Evolutionary conservation across 1,139 yeast species (phyloP).

Genomic region (Yamadazyma triangularis): DNA sequence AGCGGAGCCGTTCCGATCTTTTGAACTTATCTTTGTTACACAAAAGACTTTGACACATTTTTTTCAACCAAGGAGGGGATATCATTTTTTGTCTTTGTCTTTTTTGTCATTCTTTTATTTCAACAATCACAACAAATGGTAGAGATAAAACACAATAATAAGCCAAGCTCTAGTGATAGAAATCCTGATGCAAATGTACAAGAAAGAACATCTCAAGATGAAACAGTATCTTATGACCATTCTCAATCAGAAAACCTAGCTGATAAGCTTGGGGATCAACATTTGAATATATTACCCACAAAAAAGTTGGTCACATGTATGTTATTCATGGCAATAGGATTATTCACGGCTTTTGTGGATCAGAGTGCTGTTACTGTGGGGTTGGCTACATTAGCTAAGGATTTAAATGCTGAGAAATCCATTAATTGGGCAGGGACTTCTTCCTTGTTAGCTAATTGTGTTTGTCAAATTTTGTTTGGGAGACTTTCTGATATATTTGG

Average conservation of each 20-base stretch:
- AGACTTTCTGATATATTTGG: slow-evolving; percentile 43
- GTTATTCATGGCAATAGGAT: slow-evolving; percentile 21
- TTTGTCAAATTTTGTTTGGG: slow-evolving; percentile 43
- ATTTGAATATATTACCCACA: slow-evolving; percentile 29
- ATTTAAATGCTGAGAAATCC: slow-evolving; percentile 30
- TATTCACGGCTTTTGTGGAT: slow-evolving; percentile 32
- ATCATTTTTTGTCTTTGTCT: too few relatives aligned
- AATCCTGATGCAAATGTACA: too few relatives aligned
- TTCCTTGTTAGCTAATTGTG: slow-evolving; percentile 40
- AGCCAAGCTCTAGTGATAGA: too few relatives aligned
- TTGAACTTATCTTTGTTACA: too few relatives aligned
- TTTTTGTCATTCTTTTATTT: too few relatives aligned
- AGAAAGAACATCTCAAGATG: too few relatives aligned
- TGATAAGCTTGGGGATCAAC: slow-evolving; percentile 35
- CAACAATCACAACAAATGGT: too few relatives aligned
- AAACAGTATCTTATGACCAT: too few relatives aligned
- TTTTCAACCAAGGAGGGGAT: too few relatives aligned
- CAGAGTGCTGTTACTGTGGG: slow-evolving; percentile 43
- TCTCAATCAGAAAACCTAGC: slow-evolving; percentile 19
- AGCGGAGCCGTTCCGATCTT: too few relatives aligned
- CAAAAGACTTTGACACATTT: too few relatives aligned
- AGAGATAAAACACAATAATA: too few relatives aligned
- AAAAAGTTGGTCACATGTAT: slow-evolving; percentile 27
- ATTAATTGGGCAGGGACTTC: slow-evolving; percentile 54
- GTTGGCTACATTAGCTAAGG: slow-evolving; percentile 31